Conservation (phyloP, 331 rosid species). For the Pyracantha coccinea region DNA sequence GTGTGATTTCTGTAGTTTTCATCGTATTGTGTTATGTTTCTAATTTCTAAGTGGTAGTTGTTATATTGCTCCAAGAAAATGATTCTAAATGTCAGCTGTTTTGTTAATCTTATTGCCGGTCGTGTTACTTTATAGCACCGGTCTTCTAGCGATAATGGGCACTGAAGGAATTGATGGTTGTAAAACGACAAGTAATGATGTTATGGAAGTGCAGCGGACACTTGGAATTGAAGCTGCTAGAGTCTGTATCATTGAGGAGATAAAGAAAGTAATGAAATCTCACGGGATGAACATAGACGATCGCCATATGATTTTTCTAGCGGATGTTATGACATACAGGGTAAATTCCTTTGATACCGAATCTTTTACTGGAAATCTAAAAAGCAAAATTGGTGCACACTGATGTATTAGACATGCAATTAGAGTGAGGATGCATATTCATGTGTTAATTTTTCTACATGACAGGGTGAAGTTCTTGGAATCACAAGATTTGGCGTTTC, state of each 20-base stretch:
- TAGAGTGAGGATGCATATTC: conserved; percentile 1
- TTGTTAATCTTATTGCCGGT: conserved; percentile 1
- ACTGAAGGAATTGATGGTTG: conserved; percentile 73
- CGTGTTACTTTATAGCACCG: conserved; percentile 37
- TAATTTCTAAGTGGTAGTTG: background rate
- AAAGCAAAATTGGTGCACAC: background rate
- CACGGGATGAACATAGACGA: conserved; percentile 84
- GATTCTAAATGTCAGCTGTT: background rate
- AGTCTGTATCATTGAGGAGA: conserved; percentile 68
- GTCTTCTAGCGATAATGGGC: conserved; percentile 77
- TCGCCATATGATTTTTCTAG: conserved; percentile 95
- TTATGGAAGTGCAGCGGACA: conserved; percentile 58
- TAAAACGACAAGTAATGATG: conserved; percentile 65
- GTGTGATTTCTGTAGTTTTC: background rate
- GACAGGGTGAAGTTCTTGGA: conserved; percentile 83
- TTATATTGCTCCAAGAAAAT: background rate
- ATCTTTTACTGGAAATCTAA: background rate
- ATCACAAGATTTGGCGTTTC: conserved; percentile 86
- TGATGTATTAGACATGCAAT: background rate
- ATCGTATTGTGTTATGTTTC: background rate
- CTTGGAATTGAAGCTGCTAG: conserved; percentile 98
- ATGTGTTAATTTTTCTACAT: background rate
- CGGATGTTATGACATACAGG: conserved; percentile 85
- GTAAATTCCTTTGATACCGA: conserved; percentile 29
- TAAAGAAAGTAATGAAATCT: conserved; percentile 60